Evolutionary conservation across 371 early-diverging fungal genomes (phyloP), one percentile per base, ranked within the genome.

Genomic region (Apophysomyces variabilis): DNA sequence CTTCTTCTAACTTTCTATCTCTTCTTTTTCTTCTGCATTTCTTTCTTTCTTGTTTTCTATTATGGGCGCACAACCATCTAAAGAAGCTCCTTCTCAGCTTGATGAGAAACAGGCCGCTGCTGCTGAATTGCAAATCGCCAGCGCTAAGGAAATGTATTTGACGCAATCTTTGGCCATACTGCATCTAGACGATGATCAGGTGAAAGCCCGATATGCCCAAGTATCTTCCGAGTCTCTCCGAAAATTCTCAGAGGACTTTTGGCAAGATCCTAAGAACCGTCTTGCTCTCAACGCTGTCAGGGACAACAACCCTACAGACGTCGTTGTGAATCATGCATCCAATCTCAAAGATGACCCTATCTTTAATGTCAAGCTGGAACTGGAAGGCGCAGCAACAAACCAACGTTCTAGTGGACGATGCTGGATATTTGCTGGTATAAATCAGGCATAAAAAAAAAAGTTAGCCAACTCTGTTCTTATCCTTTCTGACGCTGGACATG

Each of bases 361-460:
- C 14, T 90, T 87, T 66, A 87, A 86, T 54, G 83, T 86, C 63
- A 87, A 88, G 65, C 70, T 90, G 38, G 85, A 85, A 6, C 44
- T 79, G 7, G 91, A 90, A 71, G 85, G 84, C 44, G 66, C 74
- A 57, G 87, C 88, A 45, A 93, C 94, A 21, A 88, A 93, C 77
- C 94, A 93, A 75, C 87, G 87, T 68, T 78, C 79, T 67, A 87
- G 88, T n/a, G 94, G 94, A 16, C 86, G 94, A 14, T 93, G 94
- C 82, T 93, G 94, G 94, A 68, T 93, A 43, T 93, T 93, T 83
- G 94, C 94, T 18, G 93, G 89, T 58, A 74, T 26, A 26, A 26
- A 26, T 26, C 1, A 26, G 26, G 26, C 26, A 26, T 26, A 26
- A 26, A 26, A 26, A 18, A 18, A 18, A 26, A 87, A 84, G 16